Base-by-base conservation (phyloP, 2,329 filamentous ascomycete genomes). In the Diaporthe citriasiana region DNA sequence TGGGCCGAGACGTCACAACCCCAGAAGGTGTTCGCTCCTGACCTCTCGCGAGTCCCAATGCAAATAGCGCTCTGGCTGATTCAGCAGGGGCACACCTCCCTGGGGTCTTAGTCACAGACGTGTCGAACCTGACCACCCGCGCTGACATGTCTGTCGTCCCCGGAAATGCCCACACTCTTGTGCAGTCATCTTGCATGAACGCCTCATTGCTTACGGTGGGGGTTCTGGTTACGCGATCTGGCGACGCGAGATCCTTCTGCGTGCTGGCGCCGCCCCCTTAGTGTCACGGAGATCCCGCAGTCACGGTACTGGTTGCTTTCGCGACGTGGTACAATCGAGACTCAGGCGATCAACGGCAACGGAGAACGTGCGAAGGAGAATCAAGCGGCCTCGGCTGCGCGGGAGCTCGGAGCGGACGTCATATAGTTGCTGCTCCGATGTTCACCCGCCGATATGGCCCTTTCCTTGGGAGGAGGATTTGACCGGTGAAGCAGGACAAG, bases 161-260 rank as follows among this genome's bases (percentile, higher is more conserved):
- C 5, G 5, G 5, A 15, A 25, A 25, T 17, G 22, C 19, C 45
- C 25, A 51, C 38, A 25, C 3, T 38, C 13, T 10, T 19, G 8
- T 71, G 69, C 45, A 60, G 25, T 38, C 25, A 10, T 50, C 42
- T 38, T 60, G 69, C 69, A 60, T 71, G 69, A 71, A 51, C 69
- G 33, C 33, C n/a, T n/a, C 42, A 50, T 50, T 40, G 33, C 15
- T 57, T 10, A 47, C 56, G 42, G 56, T 53, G 55, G 30, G 42
- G 69, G 56, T 60, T 53, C 22, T 45, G n/a, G 30, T 60, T 45
- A 71, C 55, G 53, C 35, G 69, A 60, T 70, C 66, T 70, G 47
- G 42, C 30, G 13, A 35, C 30, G 42, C 56, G 69, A 60, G 55
- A 71, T 60, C 33, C 55, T 60, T 30, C 45, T 60, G 55, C 56